phyloP scores from a whole-genome alignment of 2,329 filamentous ascomycete species.

The Pyrenophora tritici-repentis region DNA sequence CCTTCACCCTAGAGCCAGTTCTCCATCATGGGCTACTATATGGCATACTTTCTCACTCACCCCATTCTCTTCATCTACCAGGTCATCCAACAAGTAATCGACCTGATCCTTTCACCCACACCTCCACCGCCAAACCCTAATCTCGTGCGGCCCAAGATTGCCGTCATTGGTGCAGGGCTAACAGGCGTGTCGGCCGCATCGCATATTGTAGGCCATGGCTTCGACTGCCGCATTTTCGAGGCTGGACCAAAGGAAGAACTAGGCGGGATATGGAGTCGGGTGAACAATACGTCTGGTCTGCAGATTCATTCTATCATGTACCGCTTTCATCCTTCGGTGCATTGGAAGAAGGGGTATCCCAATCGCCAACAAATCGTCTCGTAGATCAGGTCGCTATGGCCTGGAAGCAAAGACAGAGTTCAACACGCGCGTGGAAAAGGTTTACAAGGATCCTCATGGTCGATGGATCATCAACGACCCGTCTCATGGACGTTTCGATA shows the following conservation, averaged over 20 bases:
- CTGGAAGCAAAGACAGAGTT: slow-evolving; percentile 74
- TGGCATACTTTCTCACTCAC: slow-evolving; percentile 41
- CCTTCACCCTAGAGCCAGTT: neutral
- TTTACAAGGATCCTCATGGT: slow-evolving; percentile 70
- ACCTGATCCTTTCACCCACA: slow-evolving; percentile 69
- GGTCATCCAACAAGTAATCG: slow-evolving; percentile 67
- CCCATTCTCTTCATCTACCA: slow-evolving; percentile 66
- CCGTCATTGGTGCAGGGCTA: slow-evolving; percentile 58
- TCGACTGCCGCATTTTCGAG: slow-evolving; percentile 81
- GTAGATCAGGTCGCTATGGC: slow-evolving; percentile 71
- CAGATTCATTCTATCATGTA: slow-evolving; percentile 90
- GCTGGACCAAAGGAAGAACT: slow-evolving; percentile 67
- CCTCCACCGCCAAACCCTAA: slow-evolving; percentile 65
- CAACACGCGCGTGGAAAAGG: slow-evolving; percentile 68
- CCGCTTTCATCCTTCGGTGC: slow-evolving; percentile 79
- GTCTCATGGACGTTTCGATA: slow-evolving; percentile 74
- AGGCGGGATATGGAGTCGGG: slow-evolving; percentile 80
- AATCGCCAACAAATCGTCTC: slow-evolving; percentile 74
- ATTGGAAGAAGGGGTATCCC: slow-evolving; percentile 78
- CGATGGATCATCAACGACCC: slow-evolving; percentile 79
- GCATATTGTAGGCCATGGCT: slow-evolving; percentile 84
- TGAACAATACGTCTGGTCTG: slow-evolving; percentile 80
- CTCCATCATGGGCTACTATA: slow-evolving; percentile 25
- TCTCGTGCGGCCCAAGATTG: slow-evolving; percentile 63
- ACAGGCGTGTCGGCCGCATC: slow-evolving; percentile 78